Percentiles rank a stretch among this genome's conserved stretches.
Conservation (phyloP, 2,329 filamentous ascomycete genomes). For the Penicillium sp. region DNA sequence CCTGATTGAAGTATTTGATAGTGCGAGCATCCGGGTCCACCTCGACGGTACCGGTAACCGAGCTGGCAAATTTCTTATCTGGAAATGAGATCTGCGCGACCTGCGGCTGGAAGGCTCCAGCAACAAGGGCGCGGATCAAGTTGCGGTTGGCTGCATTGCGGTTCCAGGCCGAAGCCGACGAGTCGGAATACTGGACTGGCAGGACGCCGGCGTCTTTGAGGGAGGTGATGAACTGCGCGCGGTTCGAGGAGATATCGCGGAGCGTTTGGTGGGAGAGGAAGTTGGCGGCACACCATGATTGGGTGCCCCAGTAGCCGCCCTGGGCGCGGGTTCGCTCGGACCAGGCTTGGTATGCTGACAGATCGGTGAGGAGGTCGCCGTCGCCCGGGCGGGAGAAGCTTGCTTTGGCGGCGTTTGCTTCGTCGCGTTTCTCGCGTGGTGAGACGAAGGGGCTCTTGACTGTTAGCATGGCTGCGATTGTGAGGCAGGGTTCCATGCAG, state of each 20-base stretch:
- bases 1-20: conserved; percentile 89
- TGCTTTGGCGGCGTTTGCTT: conserved; percentile 73
- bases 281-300: conserved; percentile 76
- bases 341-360: conserved; percentile 83
- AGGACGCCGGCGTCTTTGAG: conserved; percentile 84
- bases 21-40: conserved; percentile 87
- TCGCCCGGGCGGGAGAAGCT: conserved; percentile 69
- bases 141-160: conserved; percentile 39
- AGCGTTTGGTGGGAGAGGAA: conserved; percentile 83
- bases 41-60: conserved; percentile 84
- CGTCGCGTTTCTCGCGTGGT: conserved; percentile 77
- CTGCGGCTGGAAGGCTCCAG: conserved; percentile 77
- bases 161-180: conserved; percentile 27
- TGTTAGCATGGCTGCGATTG: conserved; percentile 89
- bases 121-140: conserved; percentile 68
- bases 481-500: conserved; percentile 83
- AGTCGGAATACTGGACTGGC: conserved; percentile 49
- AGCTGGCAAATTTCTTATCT: conserved; percentile 90
- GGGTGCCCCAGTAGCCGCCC: conserved; percentile 48
- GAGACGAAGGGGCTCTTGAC: conserved; percentile 83
- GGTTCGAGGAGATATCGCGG: conserved; percentile 82
- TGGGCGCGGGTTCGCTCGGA: conserved; percentile 59
- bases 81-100: conserved; percentile 90
- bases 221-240: conserved; percentile 80
- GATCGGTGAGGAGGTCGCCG: conserved; percentile 85